A percentile compares a stretch with the other conserved stretches of the same genome.
phyloP scores from a whole-genome alignment of 73 alveolate species.

The Paraurostyla sp. region DNA sequence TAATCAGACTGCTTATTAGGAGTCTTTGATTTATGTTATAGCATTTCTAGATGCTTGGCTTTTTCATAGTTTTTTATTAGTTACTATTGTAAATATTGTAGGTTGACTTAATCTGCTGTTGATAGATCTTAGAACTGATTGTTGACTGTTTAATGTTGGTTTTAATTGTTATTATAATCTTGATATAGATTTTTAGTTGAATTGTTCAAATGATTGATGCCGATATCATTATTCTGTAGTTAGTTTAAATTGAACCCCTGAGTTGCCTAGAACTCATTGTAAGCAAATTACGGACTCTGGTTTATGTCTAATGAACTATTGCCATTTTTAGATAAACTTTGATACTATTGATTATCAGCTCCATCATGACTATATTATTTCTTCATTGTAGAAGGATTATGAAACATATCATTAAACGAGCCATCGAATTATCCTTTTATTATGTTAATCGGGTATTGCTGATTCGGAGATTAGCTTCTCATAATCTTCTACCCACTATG shows the following conservation, averaged over 20 bases:
- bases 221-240: neutral
- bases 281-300: no score
- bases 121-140: neutral
- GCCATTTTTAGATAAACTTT: neutral
- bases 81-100: neutral
- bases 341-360: neutral
- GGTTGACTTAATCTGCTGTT: neutral
- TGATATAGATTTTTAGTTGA: neutral
- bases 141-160: neutral
- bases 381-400: neutral
- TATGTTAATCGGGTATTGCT: neutral
- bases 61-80: conserved; percentile 21
- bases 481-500: neutral
- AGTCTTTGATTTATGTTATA: neutral
- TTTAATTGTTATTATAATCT: neutral
- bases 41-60: neutral
- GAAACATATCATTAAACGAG: neutral
- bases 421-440: neutral
- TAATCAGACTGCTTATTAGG: neutral
- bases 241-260: neutral
- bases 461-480: conserved; percentile 14
- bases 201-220: neutral
- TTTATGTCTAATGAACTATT: no score
- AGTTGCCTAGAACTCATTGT: neutral
- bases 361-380: neutral